Conservation (phyloP, 2,329 filamentous ascomycete species). For the Botryotinia convoluta region DNA sequence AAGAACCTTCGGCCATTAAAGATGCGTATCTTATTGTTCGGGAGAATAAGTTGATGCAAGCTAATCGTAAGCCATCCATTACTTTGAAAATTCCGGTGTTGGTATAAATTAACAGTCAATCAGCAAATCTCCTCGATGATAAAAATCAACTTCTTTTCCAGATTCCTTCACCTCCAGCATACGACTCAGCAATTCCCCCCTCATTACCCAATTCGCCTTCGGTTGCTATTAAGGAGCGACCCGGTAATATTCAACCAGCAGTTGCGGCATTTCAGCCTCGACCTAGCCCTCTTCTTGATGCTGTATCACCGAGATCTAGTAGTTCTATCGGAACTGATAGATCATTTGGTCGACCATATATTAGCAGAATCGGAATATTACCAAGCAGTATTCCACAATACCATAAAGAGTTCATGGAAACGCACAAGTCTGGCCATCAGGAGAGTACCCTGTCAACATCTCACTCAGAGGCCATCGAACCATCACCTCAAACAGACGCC, state of each 20-base stretch:
- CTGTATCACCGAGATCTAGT: conserved; percentile 37
- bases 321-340: conserved; percentile 37
- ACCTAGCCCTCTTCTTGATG: conserved; percentile 32
- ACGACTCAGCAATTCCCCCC: conserved; percentile 38
- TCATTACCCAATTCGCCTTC: conserved; percentile 7
- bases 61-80: conserved; percentile 67
- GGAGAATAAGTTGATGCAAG: conserved; percentile 96
- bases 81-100: neutral
- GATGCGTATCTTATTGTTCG: conserved; percentile 97
- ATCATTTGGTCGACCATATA: conserved; percentile 35
- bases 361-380: conserved; percentile 86
- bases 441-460: conserved; percentile 40
- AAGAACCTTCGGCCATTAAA: conserved; percentile 96
- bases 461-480: conserved; percentile 41
- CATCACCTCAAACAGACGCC: conserved; percentile 54
- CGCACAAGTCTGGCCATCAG: conserved; percentile 55
- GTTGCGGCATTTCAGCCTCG: conserved; percentile 22
- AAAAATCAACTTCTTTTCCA: conserved; percentile 46
- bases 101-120: conserved; percentile 23
- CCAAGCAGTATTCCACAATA: conserved; percentile 89
- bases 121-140: conserved; percentile 38
- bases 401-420: conserved; percentile 86
- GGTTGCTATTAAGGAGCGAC: conserved; percentile 10
- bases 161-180: conserved; percentile 54
- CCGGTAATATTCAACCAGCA: conserved; percentile 10